Base-by-base conservation (phyloP, 192 early-diverging fungal species). In the Backusella tuberculispora region DNA sequence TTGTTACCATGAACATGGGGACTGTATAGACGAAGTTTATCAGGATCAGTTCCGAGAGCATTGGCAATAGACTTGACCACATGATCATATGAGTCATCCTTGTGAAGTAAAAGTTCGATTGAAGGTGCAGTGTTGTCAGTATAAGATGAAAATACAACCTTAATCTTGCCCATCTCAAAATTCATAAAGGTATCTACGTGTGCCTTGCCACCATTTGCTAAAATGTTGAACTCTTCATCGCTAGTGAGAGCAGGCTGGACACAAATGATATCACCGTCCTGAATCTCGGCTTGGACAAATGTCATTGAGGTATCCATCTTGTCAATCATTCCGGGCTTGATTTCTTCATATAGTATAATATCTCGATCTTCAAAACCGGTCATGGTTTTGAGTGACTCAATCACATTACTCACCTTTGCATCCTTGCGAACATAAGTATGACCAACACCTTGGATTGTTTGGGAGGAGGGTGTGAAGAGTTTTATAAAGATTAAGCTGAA, bases 291-390 rank as follows among this genome's bases (percentile, higher is more conserved):
- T 38, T 81, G 65, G 3, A 64, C 60, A 80, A 96, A 97, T 1
- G 92, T 92, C 40, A 71, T 40, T 40, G 85, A 81, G 12, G 75
- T 42, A 69, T 94, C 90, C 83, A 94, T 89, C 34, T 76, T 73
- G 50, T 98, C 96, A 63, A 99, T 92, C 92, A 97, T 91, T 8
- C 85, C 87, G 0, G 98, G 95, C 85, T 98, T 97, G 73, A 99
- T 90, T 83, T 99, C 98, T 86, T 95, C 71, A 69, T 46, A 78
- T 14, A 78, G 69, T 13, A 71, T n/a, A 1, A 98, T 53, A 0
- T 82, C 75, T 6, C 93, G 92, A 43, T 83, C 84, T 5, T 78
- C 65, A 40, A 94, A 85, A 0, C 80, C 84, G 26, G 82, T 86
- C 74, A 88, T 86, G 17, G 84, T 79, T 21, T 82, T 76, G 42